Conservation (phyloP, 78 protist species). For the Emiliania huxleyi region DNA sequence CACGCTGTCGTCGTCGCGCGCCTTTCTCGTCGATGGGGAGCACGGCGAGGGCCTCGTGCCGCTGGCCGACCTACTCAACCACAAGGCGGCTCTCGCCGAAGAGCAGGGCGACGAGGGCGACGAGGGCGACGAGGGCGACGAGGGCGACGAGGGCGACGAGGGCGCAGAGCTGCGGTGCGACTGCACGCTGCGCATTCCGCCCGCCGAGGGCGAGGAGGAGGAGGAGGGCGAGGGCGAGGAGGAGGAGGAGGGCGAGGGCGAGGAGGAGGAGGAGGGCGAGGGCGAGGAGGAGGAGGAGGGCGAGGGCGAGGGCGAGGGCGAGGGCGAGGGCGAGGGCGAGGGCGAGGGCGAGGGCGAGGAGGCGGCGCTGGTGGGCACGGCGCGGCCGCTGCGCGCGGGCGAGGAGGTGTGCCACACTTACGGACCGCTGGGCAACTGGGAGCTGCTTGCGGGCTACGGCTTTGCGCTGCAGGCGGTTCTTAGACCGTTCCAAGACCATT, state of each 20-base stretch:
- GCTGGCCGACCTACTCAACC: slow-evolving; percentile 29
- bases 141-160: neutral
- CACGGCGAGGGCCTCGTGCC: slow-evolving; percentile 23
- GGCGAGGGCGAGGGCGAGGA: neutral
- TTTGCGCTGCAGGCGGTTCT: no score
- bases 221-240: neutral
- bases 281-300: neutral
- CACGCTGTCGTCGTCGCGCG: neutral
- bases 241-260: neutral
- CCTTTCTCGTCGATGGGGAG: neutral
- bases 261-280: neutral
- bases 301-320: neutral
- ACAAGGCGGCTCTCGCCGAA: neutral
- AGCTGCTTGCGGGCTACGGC: neutral
- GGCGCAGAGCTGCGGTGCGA: no score
- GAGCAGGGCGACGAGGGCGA: neutral
- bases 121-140: slow-evolving; percentile 3
- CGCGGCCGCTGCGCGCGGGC: neutral
- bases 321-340: neutral
- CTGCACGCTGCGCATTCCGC: no score
- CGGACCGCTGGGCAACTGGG: neutral
- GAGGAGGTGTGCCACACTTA: neutral
- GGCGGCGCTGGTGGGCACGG: neutral
- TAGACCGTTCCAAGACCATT: no score
- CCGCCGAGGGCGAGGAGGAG: neutral